Evolutionary conservation across 495 filamentous ascomycete species (phyloP).

Genomic region (Daldinia childiae): DNA sequence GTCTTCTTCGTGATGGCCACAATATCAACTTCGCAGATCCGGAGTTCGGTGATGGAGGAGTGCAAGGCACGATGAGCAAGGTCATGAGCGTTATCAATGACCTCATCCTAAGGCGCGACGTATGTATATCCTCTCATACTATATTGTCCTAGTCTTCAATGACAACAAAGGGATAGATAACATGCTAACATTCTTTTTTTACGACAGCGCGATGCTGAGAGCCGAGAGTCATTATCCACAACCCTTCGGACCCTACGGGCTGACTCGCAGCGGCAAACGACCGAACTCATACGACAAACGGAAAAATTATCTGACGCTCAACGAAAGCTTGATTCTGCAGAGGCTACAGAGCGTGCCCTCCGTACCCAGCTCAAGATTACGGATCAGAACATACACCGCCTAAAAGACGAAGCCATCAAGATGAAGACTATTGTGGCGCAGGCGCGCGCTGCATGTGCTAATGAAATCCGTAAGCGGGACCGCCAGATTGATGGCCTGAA

Average conservation of each 20-base stretch:
- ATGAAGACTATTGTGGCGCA: slow-evolving; percentile 81
- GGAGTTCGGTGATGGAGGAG: slow-evolving; percentile 69
- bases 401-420: slow-evolving; percentile 82
- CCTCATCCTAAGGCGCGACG: slow-evolving; percentile 81
- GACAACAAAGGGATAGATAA: neutral
- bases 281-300: slow-evolving; percentile 66
- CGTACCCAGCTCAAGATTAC: slow-evolving; percentile 73
- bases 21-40: slow-evolving; percentile 87
- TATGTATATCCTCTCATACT: slow-evolving; percentile 54
- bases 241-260: slow-evolving; percentile 79
- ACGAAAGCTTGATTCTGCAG: slow-evolving; percentile 76
- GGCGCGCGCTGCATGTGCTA: slow-evolving; percentile 85
- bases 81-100: slow-evolving; percentile 95
- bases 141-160: neutral
- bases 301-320: slow-evolving; percentile 76
- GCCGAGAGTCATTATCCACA: slow-evolving; percentile 79
- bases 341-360: slow-evolving; percentile 75
- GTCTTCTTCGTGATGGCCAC: slow-evolving; percentile 83
- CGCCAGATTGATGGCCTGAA: slow-evolving; percentile 88
- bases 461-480: slow-evolving; percentile 91
- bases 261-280: slow-evolving; percentile 73
- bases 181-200: neutral
- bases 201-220: slow-evolving; percentile 82
- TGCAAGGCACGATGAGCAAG: slow-evolving; percentile 77
- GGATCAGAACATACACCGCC: slow-evolving; percentile 71